phyloP scores from a whole-genome alignment of 1,139 yeast species.

The Yamadazyma triangularis region DNA sequence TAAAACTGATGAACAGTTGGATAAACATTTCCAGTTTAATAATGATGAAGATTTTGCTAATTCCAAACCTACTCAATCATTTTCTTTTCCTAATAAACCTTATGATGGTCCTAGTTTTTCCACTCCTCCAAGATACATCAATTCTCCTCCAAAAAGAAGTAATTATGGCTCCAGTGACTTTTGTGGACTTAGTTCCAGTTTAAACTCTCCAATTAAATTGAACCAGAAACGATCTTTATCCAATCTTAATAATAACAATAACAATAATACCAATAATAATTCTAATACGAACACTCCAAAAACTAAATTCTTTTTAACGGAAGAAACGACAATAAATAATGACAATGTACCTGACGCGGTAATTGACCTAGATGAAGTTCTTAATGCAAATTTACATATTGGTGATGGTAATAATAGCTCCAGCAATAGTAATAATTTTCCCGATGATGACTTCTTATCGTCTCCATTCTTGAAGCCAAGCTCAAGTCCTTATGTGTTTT shows the following conservation, averaged over 20 bases:
- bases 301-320: constrained; percentile 29
- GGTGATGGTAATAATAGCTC: constrained; percentile 16
- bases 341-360: constrained; percentile 56
- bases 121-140: constrained; percentile 14
- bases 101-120: constrained; percentile 6
- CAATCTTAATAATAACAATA: neutral
- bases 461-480: constrained; percentile 29
- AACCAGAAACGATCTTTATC: constrained; percentile 15
- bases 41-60: constrained; percentile 34
- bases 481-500: constrained; percentile 21
- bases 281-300: constrained; percentile 11
- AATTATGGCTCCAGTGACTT: constrained; percentile 1
- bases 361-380: constrained; percentile 58
- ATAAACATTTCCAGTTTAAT: constrained; percentile 25
- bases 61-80: constrained; percentile 16
- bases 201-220: constrained; percentile 37
- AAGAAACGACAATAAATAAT: constrained; percentile 25
- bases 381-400: constrained; percentile 36
- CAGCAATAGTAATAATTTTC: constrained; percentile 37
- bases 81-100: constrained; percentile 28
- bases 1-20: constrained; percentile 15
- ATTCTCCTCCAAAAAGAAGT: constrained; percentile 6
- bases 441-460: constrained; percentile 30
- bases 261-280: neutral
- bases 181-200: constrained; percentile 9